Conservation (phyloP, 257 asterid genomes). For the Capsicum pubescens region DNA sequence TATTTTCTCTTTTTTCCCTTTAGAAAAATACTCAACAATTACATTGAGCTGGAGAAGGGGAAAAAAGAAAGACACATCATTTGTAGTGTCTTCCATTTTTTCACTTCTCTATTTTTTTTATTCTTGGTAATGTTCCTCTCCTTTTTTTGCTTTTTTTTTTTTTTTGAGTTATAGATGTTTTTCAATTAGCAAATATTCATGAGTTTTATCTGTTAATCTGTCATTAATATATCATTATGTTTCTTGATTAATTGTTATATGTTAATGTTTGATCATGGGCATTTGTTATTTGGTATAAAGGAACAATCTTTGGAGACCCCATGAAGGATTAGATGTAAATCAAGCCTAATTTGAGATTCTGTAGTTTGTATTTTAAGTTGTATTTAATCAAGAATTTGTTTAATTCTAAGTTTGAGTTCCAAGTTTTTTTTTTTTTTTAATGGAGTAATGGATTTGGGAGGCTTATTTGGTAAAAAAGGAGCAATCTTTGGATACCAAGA, state of each 20-base stretch:
- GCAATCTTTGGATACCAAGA: constrained; percentile 11
- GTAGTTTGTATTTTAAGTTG: background rate
- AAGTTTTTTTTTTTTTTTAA: background rate
- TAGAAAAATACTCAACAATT: background rate
- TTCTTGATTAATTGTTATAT: background rate
- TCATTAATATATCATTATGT: background rate
- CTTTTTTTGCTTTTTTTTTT: background rate
- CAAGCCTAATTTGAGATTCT: constrained; percentile 1
- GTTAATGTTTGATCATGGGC: background rate
- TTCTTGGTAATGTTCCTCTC: constrained; percentile 12
- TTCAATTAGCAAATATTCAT: background rate
- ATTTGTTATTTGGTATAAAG: constrained; percentile 6
- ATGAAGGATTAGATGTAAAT: background rate
- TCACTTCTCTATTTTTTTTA: too few species aligned
- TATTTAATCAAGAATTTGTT: constrained; percentile 1
- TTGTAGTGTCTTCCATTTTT: background rate
- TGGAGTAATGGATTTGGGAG: too few species aligned
- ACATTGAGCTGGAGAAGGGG: background rate
- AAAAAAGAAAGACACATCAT: background rate
- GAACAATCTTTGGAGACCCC: constrained; percentile 8
- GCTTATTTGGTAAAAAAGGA: background rate
- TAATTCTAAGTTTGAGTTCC: background rate
- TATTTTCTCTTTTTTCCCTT: background rate
- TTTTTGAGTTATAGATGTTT: background rate
- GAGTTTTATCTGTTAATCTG: background rate